Evolutionary conservation across 441 rosid species (phyloP).

Genomic region (Populus hybrid): DNA sequence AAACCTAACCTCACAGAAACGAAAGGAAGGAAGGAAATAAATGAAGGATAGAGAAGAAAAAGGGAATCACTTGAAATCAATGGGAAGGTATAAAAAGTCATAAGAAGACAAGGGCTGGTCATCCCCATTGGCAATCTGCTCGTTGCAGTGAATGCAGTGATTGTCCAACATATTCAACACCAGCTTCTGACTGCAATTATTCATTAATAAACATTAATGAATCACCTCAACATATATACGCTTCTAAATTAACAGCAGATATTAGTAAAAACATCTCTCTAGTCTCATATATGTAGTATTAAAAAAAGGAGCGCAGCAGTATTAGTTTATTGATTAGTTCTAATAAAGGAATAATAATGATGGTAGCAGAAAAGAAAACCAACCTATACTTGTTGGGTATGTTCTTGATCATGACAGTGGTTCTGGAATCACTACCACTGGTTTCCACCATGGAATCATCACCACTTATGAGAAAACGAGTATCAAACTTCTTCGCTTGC

Average conservation of each 20-base stretch:
- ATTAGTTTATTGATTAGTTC: neutral
- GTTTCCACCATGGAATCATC: slow-evolving; percentile 57
- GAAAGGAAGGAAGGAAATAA: neutral
- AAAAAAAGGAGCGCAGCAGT: neutral
- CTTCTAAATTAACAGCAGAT: neutral
- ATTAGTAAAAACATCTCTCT: neutral
- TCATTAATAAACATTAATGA: neutral
- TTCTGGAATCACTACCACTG: slow-evolving; percentile 60
- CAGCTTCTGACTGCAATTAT: slow-evolving; percentile 74
- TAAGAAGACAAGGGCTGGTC: slow-evolving; percentile 72
- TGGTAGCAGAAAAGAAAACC: neutral
- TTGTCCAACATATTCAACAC: slow-evolving; percentile 87
- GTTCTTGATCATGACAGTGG: slow-evolving; percentile 98
- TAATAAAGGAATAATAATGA: neutral
- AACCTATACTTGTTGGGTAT: slow-evolving; percentile 98
- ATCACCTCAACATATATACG: neutral
- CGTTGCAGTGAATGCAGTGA: slow-evolving; percentile 89
- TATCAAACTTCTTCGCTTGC: slow-evolving; percentile 54
- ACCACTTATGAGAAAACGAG: slow-evolving; percentile 67
- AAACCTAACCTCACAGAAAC: neutral
- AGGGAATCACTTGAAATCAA: slow-evolving; percentile 79
- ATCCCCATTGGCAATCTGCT: slow-evolving; percentile 48
- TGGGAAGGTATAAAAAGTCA: slow-evolving; percentile 91
- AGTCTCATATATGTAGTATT: neutral
- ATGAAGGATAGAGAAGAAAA: neutral